These are phyloP conservation scores for Oxalis stricta DNA, from an alignment of 441 rosid species.

Conservation along the genomic window DNA sequence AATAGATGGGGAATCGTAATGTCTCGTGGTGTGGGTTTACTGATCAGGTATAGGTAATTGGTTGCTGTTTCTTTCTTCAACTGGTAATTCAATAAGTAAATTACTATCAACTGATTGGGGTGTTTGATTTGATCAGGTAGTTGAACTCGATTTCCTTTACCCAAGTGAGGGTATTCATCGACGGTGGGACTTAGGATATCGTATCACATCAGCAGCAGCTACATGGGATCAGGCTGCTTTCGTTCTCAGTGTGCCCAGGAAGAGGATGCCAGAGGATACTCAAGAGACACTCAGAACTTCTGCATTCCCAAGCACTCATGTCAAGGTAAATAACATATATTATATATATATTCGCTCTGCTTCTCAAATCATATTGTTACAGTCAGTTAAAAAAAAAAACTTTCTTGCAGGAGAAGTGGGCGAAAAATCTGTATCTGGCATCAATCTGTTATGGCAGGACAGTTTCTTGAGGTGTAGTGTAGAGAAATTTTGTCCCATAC, in stretches of 20 bases:
- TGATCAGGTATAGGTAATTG: conserved; percentile 33
- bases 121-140: too few species aligned
- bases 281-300: conserved; percentile 69
- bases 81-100: neutral
- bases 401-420: conserved; percentile 61
- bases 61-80: neutral
- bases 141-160: conserved; percentile 71
- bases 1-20: conserved; percentile 68
- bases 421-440: conserved; percentile 50
- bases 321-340: conserved; percentile 37
- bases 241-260: conserved; percentile 53
- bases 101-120: neutral
- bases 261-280: conserved; percentile 44
- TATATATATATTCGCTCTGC: neutral
- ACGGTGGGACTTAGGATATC: conserved; percentile 49
- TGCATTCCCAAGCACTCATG: conserved; percentile 58
- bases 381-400: neutral
- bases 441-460: conserved; percentile 52
- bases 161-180: conserved; percentile 82
- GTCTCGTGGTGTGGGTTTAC: conserved; percentile 59
- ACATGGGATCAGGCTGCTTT: conserved; percentile 74
- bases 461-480: conserved; percentile 29
- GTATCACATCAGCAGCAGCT: conserved; percentile 76
- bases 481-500: conserved; percentile 20
- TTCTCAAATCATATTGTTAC: neutral